A percentile compares a stretch with the other conserved stretches of the same genome.
Evolutionary conservation across 2,329 filamentous ascomycete genomes (phyloP).

Genomic region (Nothophaeocryptopus gaeumannii): DNA sequence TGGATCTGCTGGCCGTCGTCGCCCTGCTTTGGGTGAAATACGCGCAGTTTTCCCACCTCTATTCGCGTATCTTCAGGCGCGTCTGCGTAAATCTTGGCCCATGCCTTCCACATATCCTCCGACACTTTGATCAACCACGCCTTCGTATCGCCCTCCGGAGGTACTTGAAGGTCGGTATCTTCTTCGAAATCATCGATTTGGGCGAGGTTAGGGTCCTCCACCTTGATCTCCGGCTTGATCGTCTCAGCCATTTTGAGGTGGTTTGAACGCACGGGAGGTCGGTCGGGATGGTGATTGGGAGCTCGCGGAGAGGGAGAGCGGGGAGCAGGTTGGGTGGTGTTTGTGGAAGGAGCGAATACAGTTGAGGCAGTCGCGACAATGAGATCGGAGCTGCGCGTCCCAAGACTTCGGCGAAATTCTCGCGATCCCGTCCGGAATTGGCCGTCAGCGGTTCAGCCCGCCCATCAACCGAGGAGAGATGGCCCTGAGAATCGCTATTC

Average conservation of each 20-base stretch:
- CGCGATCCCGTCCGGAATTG: no score
- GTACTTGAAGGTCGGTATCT: constrained; percentile 33
- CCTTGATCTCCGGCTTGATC: constrained; percentile 25
- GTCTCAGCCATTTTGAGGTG: constrained; percentile 13
- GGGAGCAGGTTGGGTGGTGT: background rate
- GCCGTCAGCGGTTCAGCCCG: no score
- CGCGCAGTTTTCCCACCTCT: constrained; percentile 67
- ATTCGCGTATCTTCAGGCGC: constrained; percentile 54
- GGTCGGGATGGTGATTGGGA: background rate
- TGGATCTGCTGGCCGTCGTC: constrained; percentile 53
- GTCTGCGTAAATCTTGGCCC: constrained; percentile 73
- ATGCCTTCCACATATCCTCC: constrained; percentile 75
- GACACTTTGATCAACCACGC: constrained; percentile 74
- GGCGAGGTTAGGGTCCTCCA: constrained; percentile 25
- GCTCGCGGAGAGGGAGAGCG: background rate
- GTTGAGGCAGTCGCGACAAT: constrained; percentile 3
- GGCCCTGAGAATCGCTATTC: no score
- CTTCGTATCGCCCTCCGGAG: constrained; percentile 13
- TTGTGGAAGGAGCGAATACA: background rate
- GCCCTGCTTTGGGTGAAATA: constrained; percentile 31
- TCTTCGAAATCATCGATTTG: constrained; percentile 36
- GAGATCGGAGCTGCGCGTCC: background rate
- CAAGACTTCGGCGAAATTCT: no score
- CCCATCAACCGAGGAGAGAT: no score
- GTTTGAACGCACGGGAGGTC: background rate